phyloP scores from a whole-genome alignment of 176 grass and related monocot genomes.

The Lolium rigidum region DNA sequence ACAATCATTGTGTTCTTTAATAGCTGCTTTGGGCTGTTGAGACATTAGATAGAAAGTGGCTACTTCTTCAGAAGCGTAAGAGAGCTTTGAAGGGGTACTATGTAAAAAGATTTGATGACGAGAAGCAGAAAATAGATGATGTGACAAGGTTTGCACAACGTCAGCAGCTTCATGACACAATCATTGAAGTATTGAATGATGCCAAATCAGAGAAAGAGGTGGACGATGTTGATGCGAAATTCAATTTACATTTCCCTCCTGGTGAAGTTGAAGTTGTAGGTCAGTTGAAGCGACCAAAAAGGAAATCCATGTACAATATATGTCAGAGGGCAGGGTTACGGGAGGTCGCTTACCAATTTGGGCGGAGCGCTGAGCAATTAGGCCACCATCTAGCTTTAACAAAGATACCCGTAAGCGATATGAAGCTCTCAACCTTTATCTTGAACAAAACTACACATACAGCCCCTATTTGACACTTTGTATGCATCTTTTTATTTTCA shows the following conservation, averaged over 20 bases:
- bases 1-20: conserved; percentile 22
- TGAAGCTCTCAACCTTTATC: not conserved
- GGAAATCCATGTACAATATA: conserved; percentile 84
- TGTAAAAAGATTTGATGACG: conserved; percentile 83
- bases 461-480: not conserved
- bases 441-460: not conserved
- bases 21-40: conserved; percentile 89
- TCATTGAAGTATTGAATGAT: conserved; percentile 71
- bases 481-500: conserved; percentile 30
- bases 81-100: conserved; percentile 75
- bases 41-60: conserved; percentile 86
- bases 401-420: conserved; percentile 53
- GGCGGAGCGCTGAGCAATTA: conserved; percentile 84
- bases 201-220: conserved; percentile 98
- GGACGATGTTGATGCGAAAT: conserved; percentile 95
- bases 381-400: conserved; percentile 81
- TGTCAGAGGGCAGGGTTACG: conserved; percentile 89
- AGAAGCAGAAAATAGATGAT: conserved; percentile 68
- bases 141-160: conserved; percentile 65
- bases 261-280: conserved; percentile 90
- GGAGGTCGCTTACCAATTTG: conserved; percentile 87
- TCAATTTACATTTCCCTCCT: conserved; percentile 96
- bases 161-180: conserved; percentile 66
- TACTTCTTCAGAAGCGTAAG: conserved; percentile 97
- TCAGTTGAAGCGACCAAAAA: conserved; percentile 91